Percentiles rank a stretch among this genome's conserved stretches.
These are phyloP conservation scores for Cladorrhinum samala DNA, from an alignment of 495 filamentous ascomycete genomes.

Conservation along the genomic window DNA sequence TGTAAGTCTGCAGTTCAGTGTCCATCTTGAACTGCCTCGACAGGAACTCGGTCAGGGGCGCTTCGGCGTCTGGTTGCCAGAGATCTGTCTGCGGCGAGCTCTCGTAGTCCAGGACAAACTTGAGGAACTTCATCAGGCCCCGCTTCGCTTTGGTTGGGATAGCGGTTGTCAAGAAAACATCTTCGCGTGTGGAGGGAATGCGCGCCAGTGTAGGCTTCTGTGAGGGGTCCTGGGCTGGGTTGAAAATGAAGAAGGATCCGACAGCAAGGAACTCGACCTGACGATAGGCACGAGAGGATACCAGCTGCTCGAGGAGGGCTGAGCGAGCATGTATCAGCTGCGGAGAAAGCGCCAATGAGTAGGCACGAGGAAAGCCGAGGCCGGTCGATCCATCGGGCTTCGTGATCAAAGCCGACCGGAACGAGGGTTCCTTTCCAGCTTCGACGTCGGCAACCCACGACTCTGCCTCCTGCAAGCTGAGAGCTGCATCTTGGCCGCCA, in stretches of 20 bases:
- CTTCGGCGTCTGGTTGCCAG: slow-evolving; percentile 30
- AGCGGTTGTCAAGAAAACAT: slow-evolving; percentile 68
- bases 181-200: slow-evolving; percentile 80
- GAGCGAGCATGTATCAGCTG: slow-evolving; percentile 83
- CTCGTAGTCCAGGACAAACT: slow-evolving; percentile 62
- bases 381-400: slow-evolving; percentile 26
- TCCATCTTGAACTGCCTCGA: slow-evolving; percentile 68
- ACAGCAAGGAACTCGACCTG: slow-evolving; percentile 92
- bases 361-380: slow-evolving; percentile 64
- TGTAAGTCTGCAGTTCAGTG: slow-evolving; percentile 56
- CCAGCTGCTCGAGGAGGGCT: slow-evolving; percentile 63
- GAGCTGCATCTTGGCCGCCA: slow-evolving; percentile 77
- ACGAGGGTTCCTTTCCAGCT: slow-evolving; percentile 8
- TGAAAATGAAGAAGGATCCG: slow-evolving; percentile 85
- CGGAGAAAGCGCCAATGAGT: slow-evolving; percentile 78
- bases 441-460: slow-evolving; percentile 53
- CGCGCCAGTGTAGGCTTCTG: slow-evolving; percentile 42
- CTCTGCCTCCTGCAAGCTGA: slow-evolving; percentile 77
- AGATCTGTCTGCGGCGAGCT: slow-evolving; percentile 43
- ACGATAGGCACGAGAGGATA: slow-evolving; percentile 79
- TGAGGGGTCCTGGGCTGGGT: slow-evolving; percentile 20
- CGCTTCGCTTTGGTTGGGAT: slow-evolving; percentile 74
- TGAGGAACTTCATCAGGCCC: slow-evolving; percentile 80
- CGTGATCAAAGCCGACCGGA: slow-evolving; percentile 22
- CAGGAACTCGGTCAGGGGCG: slow-evolving; percentile 59